A percentile compares a stretch with the other conserved stretches of the same genome.
phyloP scores from a whole-genome alignment of 805 yeast genomes.

The Sungouiella thailandica region DNA sequence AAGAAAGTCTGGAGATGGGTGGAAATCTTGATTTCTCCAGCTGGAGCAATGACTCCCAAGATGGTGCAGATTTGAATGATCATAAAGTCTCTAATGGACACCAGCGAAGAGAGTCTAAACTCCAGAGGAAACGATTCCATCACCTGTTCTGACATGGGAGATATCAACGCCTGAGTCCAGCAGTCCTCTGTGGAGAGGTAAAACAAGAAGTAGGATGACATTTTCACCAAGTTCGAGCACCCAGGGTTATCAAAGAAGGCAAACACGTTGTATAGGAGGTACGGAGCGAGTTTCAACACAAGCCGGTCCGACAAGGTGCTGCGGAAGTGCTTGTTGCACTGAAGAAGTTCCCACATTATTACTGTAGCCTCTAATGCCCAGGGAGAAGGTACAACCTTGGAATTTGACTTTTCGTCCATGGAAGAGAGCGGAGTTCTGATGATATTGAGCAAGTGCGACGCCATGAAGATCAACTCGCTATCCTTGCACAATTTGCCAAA shows the following conservation, averaged over 20 bases:
- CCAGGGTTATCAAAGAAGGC: slow-evolving; percentile 38
- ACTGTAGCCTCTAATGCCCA: slow-evolving; percentile 59
- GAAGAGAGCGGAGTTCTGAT: slow-evolving; percentile 7
- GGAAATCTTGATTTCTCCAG: slow-evolving; percentile 8
- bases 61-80: slow-evolving; percentile 45
- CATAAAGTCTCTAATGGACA: slow-evolving; percentile 61
- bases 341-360: slow-evolving; percentile 71
- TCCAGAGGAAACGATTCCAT: slow-evolving; percentile 51
- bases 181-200: slow-evolving; percentile 41
- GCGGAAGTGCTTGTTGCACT: slow-evolving; percentile 61
- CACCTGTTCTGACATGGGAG: slow-evolving; percentile 39
- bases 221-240: slow-evolving; percentile 41
- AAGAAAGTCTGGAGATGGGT: slow-evolving; percentile 25
- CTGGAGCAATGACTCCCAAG: slow-evolving; percentile 21
- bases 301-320: slow-evolving; percentile 33
- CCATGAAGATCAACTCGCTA: slow-evolving; percentile 48
- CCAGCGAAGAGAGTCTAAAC: slow-evolving; percentile 40
- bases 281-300: slow-evolving; percentile 50
- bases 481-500: slow-evolving; percentile 52
- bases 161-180: slow-evolving; percentile 36
- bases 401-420: background rate
- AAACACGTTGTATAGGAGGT: slow-evolving; percentile 53
- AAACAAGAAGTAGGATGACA: slow-evolving; percentile 48
- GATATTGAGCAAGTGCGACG: slow-evolving; percentile 43
- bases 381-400: slow-evolving; percentile 19